These are phyloP conservation scores for Saposhnikovia divaricata DNA, from an alignment of 129 eudicot species.

Conservation along the genomic window DNA sequence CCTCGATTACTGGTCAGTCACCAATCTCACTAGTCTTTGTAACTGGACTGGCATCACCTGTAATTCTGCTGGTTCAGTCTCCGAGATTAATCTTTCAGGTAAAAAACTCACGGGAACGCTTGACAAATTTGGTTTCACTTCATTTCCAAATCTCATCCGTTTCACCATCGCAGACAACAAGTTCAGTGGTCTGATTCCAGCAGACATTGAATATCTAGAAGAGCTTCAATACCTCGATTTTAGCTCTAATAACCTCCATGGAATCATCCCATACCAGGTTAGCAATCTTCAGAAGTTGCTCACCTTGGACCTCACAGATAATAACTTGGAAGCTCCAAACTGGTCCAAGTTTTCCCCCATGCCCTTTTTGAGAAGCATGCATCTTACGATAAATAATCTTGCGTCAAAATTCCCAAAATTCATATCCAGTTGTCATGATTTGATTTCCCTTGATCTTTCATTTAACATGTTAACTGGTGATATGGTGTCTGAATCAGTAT, in stretches of 20 bases:
- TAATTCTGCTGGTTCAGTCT: conserved; percentile 27
- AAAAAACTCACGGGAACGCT: conserved; percentile 42
- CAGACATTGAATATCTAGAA: not conserved
- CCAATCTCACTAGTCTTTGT: conserved; percentile 22
- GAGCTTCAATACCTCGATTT: conserved; percentile 16
- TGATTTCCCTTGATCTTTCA: conserved; percentile 67
- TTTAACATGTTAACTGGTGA: conserved; percentile 38
- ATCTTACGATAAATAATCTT: not conserved
- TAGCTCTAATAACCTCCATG: conserved; percentile 25
- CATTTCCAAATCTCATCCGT: conserved; percentile 49
- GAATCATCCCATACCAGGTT: conserved; percentile 27
- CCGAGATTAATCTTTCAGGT: conserved; percentile 30
- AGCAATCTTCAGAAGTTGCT: not conserved
- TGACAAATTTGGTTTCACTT: conserved; percentile 31
- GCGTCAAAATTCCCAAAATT: not conserved
- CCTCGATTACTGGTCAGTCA: too few species aligned
- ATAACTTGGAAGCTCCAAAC: not conserved
- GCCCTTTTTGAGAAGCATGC: not conserved
- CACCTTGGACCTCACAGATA: not conserved
- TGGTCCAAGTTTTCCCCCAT: not conserved
- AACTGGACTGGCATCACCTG: conserved; percentile 64
- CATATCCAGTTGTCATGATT: conserved; percentile 31
- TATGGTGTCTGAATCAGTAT: conserved; percentile 43
- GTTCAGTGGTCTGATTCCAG: not conserved
- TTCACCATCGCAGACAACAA: not conserved